Evolutionary conservation across 1,284 basidiomycete species (phyloP).

Genomic region (Ustilago loliicola): DNA sequence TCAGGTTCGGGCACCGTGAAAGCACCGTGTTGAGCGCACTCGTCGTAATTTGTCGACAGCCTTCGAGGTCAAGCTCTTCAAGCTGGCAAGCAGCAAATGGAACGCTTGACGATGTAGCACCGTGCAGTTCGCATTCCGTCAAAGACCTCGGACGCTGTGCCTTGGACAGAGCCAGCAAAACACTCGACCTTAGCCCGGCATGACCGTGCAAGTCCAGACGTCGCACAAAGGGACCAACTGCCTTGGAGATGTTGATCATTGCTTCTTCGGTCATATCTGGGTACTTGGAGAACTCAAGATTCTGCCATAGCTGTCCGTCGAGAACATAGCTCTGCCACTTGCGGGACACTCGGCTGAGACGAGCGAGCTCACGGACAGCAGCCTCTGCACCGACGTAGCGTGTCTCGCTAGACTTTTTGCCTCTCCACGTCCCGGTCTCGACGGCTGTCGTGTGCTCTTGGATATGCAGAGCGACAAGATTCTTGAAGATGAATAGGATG

Average conservation of each 20-base stretch:
- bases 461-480: constrained; percentile 35
- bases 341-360: constrained; percentile 79
- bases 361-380: constrained; percentile 43
- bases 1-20: constrained; percentile 77
- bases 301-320: constrained; percentile 87
- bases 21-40: constrained; percentile 80
- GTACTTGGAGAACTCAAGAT: constrained; percentile 74
- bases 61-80: constrained; percentile 78
- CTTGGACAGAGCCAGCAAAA: constrained; percentile 34
- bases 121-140: constrained; percentile 3
- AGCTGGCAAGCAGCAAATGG: constrained; percentile 52
- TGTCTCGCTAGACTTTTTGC: constrained; percentile 30
- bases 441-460: constrained; percentile 26
- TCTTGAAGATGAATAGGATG: constrained; percentile 34
- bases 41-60: constrained; percentile 79
- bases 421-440: constrained; percentile 33
- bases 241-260: constrained; percentile 40
- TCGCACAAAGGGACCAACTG: constrained; percentile 77
- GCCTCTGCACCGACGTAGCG: constrained; percentile 39
- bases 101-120: constrained; percentile 3
- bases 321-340: constrained; percentile 82
- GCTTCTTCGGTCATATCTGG: constrained; percentile 43
- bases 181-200: constrained; percentile 72
- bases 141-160: constrained; percentile 31
- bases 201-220: constrained; percentile 79